Percentiles rank a stretch among this genome's conserved stretches.
Evolutionary conservation across 2,329 filamentous ascomycete genomes (phyloP).

Genomic region (Neoarthrinium moseri): DNA sequence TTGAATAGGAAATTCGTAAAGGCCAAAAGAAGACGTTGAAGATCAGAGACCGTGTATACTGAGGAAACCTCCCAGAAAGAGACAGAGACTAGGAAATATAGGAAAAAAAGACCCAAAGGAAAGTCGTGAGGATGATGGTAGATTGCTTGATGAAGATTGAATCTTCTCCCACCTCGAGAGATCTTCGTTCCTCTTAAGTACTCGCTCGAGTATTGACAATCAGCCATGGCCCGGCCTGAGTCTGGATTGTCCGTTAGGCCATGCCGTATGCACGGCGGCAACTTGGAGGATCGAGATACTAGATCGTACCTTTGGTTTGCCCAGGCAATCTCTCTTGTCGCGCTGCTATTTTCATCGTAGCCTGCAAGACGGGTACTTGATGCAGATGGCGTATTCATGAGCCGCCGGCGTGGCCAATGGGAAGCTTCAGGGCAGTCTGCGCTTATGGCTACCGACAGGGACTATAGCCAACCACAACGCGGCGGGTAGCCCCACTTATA

Average conservation of each 20-base stretch:
- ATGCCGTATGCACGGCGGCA: conserved; percentile 5
- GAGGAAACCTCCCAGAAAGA: conserved; percentile 21
- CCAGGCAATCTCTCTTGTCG: conserved; percentile 3
- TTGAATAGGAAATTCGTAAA: conserved; percentile 20
- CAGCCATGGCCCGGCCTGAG: neutral
- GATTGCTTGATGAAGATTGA: conserved; percentile 18
- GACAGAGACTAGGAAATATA: conserved; percentile 19
- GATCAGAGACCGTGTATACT: conserved; percentile 17
- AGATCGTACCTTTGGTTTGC: conserved; percentile 1
- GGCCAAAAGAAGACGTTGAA: conserved; percentile 19
- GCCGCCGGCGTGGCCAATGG: conserved; percentile 7
- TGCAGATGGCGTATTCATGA: conserved; percentile 9
- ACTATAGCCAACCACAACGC: conserved; percentile 1
- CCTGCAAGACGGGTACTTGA: conserved; percentile 1
- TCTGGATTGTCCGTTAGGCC: neutral
- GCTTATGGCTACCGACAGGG: neutral
- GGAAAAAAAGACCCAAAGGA: conserved; percentile 23
- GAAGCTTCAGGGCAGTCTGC: neutral
- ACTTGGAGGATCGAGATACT: neutral
- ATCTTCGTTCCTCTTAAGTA: conserved; percentile 22
- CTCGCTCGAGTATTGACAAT: conserved; percentile 6
- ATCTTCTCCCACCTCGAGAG: conserved; percentile 2
- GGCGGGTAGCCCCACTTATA: neutral
- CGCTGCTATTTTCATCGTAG: conserved; percentile 12
- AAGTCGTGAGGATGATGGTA: conserved; percentile 17